phyloP scores from a whole-genome alignment of 305 asterid species.

The Fraxinus angustifolia region DNA sequence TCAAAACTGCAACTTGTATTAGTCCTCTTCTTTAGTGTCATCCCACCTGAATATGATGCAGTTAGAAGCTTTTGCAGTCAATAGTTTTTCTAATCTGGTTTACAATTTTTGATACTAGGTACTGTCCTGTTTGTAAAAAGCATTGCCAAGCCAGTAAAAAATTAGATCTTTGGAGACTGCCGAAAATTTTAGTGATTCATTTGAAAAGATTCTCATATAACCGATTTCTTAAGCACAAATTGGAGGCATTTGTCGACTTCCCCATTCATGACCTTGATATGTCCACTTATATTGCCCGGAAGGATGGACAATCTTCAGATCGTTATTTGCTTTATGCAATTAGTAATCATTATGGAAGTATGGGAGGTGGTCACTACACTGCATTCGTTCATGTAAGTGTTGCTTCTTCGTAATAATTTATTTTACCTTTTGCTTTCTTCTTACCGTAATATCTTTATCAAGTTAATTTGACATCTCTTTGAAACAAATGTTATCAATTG shows the following conservation, averaged over 20 bases:
- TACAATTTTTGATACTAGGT: conserved; percentile 43
- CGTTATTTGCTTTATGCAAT: conserved; percentile 83
- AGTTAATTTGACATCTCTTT: not conserved
- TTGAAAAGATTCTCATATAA: conserved; percentile 86
- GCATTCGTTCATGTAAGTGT: conserved; percentile 79
- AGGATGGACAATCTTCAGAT: conserved; percentile 47
- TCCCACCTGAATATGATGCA: conserved; percentile 5
- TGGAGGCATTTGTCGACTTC: conserved; percentile 84
- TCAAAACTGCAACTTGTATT: not conserved
- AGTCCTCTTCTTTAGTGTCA: conserved; percentile 3
- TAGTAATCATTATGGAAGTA: conserved; percentile 93
- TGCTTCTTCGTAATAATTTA: conserved; percentile 5
- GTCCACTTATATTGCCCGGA: conserved; percentile 54
- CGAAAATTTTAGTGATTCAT: conserved; percentile 85
- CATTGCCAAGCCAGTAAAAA: conserved; percentile 93
- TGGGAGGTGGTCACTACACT: conserved; percentile 97
- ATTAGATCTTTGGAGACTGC: conserved; percentile 91
- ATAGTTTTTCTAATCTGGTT: conserved; percentile 26
- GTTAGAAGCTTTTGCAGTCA: conserved; percentile 13
- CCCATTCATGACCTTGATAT: conserved; percentile 81
- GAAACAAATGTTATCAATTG: not conserved
- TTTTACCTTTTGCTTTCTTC: conserved; percentile 3
- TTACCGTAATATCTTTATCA: not conserved
- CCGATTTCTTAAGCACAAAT: conserved; percentile 69
- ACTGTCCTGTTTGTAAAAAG: conserved; percentile 82